These are phyloP conservation scores for Phytophthora quininea DNA, from an alignment of 352 stramenopile species.

Conservation along the genomic window DNA sequence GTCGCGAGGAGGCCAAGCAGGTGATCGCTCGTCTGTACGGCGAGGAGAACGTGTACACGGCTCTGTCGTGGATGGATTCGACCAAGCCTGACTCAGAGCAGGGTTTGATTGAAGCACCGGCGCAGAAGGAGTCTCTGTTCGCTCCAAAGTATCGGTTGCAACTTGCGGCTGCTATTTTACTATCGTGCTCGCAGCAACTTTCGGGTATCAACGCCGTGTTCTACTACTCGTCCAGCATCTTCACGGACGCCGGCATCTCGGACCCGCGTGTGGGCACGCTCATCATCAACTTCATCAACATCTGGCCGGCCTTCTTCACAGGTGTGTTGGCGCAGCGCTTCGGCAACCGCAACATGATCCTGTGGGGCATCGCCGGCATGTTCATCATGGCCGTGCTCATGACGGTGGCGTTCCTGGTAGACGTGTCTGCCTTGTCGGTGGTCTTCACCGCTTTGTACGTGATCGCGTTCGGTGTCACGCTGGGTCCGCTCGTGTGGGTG, in stretches of 20 bases:
- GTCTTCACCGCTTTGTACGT: constrained; percentile 29
- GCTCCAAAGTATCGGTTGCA: constrained; percentile 37
- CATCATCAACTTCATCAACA: constrained; percentile 25
- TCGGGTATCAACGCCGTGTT: constrained; percentile 53
- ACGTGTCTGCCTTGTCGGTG: constrained; percentile 29
- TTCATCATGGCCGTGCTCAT: constrained; percentile 29
- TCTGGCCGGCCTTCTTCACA: constrained; percentile 21
- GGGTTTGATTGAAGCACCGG: constrained; percentile 9
- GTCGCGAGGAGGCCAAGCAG: constrained; percentile 18
- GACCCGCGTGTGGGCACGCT: constrained; percentile 15
- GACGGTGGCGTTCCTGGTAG: constrained; percentile 30
- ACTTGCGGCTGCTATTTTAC: constrained; percentile 38
- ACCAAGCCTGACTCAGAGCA: constrained; percentile 22
- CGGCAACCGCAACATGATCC: constrained; percentile 49
- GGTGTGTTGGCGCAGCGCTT: constrained; percentile 49
- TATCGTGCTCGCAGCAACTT: constrained; percentile 49
- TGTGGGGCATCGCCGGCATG: constrained; percentile 40
- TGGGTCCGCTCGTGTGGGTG: constrained; percentile 23
- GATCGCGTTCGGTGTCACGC: constrained; percentile 17
- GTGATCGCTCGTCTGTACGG: constrained; percentile 32
- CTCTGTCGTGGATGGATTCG: constrained; percentile 28
- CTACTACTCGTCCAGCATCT: constrained; percentile 19
- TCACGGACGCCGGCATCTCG: constrained; percentile 20
- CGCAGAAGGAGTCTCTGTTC: constrained; percentile 33
- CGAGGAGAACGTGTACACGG: constrained; percentile 29